A percentile compares a stretch with the other conserved stretches of the same genome.
Conservation (phyloP, 768 basidiomycete genomes). For the Psilocybe azurescens region DNA sequence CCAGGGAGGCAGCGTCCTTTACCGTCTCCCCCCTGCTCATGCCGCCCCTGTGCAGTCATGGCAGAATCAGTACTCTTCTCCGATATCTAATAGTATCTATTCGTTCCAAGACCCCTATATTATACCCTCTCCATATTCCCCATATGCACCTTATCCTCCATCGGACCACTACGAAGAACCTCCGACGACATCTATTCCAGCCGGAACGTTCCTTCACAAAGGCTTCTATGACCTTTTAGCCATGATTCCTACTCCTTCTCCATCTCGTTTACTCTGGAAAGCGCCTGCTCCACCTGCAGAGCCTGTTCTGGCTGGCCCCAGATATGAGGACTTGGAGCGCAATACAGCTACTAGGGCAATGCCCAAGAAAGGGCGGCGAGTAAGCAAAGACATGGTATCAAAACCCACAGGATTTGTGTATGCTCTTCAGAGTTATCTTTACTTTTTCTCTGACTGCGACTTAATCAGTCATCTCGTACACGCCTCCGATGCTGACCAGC, state of each 20-base stretch:
- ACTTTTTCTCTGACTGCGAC: constrained; percentile 29
- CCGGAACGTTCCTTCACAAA: constrained; percentile 80
- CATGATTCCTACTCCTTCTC: constrained; percentile 74
- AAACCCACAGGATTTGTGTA: constrained; percentile 85
- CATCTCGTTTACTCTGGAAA: constrained; percentile 70
- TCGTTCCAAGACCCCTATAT: constrained; percentile 41
- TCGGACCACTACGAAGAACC: constrained; percentile 46
- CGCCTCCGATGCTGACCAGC: constrained; percentile 89
- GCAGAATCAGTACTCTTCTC: constrained; percentile 31
- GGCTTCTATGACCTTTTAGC: constrained; percentile 90
- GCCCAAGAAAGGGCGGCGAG: constrained; percentile 62
- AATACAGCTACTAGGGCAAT: constrained; percentile 36
- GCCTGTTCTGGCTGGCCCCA: constrained; percentile 63
- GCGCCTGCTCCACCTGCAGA: constrained; percentile 44
- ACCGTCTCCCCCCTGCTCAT: constrained; percentile 31
- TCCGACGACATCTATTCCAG: constrained; percentile 54
- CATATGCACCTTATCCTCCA: constrained; percentile 35
- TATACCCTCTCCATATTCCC: constrained; percentile 48
- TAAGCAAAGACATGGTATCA: constrained; percentile 91
- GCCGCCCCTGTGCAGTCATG: constrained; percentile 31
- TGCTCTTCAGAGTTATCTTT: constrained; percentile 38
- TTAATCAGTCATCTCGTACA: constrained; percentile 81
- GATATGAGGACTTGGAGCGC: constrained; percentile 63
- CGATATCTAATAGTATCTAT: constrained; percentile 31
- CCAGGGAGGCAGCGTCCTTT: constrained; percentile 29